Evolutionary conservation across 75 land plant species (phyloP), one percentile per base, ranked within the genome.

Genomic region (Selaginella moellendorffii): DNA sequence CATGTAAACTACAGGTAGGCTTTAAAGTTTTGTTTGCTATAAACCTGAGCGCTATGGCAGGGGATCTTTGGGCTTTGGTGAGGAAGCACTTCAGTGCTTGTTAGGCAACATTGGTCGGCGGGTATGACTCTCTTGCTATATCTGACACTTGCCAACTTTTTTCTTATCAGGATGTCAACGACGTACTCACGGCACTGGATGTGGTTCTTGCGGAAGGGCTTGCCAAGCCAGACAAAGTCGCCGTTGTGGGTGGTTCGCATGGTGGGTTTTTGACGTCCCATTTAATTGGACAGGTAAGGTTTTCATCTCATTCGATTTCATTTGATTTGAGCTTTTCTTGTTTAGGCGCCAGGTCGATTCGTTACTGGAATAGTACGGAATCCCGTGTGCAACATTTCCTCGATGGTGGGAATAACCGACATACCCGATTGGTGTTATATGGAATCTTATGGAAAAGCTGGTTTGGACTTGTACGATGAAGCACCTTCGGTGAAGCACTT

Each of bases 51-150:
- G 46, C 5, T 36, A 36, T 36, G 31, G 18, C 76, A 89, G 97
- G 75, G 99, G 99, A 42, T 95, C 99, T 21, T 61, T 90, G 26
- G 99, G 99, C 22, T 95, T 90, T 78, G 99, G 99, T 30, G 99
- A 95, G 71, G 99, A 90, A 68, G 82, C 91, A 29, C 68, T 95
- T 76, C 99, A 95, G 68, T 89, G 95, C 59, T 83, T 95, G 51
- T 87, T 79, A 21, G 99, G 99, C 21, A 85, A 82, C 58, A 69
- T 79, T 65, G 99, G 99, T 52, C 63, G 64, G 22, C 95, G 88
- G 88, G 93, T 87, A 29, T 36, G 46, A n/a, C n/a, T n/a, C n/a
- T n/a, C n/a, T n/a, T n/a, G n/a, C n/a, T n/a, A n/a, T n/a, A n/a
- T n/a, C 46, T 36, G 5, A 36, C 5, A 36, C 46, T 5, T 5